Percentiles rank a stretch among this genome's conserved stretches.
Conservation (phyloP, 257 asterid genomes). For the Euphrasia confusa region DNA sequence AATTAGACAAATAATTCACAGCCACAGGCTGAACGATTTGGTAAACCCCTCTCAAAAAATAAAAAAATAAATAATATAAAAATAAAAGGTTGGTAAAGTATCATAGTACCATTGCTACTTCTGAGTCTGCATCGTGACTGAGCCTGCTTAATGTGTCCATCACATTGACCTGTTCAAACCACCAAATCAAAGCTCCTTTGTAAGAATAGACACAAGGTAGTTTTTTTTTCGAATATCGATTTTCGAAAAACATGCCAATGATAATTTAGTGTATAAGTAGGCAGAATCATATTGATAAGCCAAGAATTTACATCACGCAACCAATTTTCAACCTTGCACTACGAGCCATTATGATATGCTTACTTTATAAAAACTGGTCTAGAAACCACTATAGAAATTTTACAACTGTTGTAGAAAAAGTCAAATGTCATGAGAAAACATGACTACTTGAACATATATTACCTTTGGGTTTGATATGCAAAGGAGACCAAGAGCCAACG, state of each 20-base stretch:
- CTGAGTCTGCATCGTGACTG: constrained; percentile 93
- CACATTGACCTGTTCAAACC: constrained; percentile 73
- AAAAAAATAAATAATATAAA: too few relatives aligned
- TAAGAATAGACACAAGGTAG: background rate
- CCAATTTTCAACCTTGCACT: background rate
- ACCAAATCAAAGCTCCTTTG: constrained; percentile 23
- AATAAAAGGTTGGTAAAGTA: background rate
- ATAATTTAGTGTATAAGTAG: background rate
- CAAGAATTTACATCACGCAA: background rate
- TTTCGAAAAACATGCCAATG: background rate
- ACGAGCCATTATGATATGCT: too few relatives aligned
- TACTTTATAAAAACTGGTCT: background rate
- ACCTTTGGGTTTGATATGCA: constrained; percentile 96
- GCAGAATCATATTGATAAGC: background rate
- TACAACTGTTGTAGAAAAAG: constrained; percentile 13
- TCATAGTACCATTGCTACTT: constrained; percentile 83
- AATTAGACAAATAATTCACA: background rate
- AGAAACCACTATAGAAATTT: background rate
- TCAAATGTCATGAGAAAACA: constrained; percentile 8
- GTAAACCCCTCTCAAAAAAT: background rate
- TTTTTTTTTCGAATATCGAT: background rate
- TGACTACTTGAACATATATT: background rate
- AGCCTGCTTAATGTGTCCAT: constrained; percentile 99
- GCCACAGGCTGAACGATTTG: background rate
- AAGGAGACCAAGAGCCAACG: constrained; percentile 90